Percentiles rank a stretch among this genome's conserved stretches.
phyloP scores from a whole-genome alignment of 768 basidiomycete species.

The Auricularia sp. region DNA sequence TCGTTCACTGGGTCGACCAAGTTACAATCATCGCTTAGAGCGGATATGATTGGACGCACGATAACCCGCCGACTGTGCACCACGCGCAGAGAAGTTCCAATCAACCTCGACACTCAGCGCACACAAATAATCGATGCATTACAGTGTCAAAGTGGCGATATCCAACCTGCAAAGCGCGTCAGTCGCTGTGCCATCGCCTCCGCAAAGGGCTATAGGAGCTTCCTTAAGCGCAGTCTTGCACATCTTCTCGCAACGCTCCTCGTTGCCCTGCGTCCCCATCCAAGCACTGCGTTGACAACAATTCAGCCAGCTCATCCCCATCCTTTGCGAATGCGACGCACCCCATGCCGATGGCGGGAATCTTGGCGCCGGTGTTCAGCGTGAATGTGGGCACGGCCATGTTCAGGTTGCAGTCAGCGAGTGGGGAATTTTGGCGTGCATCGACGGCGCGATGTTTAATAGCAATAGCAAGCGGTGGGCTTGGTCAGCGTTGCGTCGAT shows the following conservation, averaged over 20 bases:
- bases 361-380: conserved; percentile 6
- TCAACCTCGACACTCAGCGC: too few relatives aligned
- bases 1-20: conserved; percentile 37
- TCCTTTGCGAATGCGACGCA: background rate
- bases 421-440: too few relatives aligned
- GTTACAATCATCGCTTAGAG: background rate
- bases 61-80: background rate
- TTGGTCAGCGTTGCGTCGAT: too few relatives aligned
- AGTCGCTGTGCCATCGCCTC: background rate
- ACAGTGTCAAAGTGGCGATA: background rate
- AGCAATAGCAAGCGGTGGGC: too few relatives aligned
- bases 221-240: conserved; percentile 25
- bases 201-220: too few relatives aligned
- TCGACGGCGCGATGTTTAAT: too few relatives aligned
- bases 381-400: conserved; percentile 4
- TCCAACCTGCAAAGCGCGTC: background rate
- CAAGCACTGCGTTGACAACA: conserved; percentile 19
- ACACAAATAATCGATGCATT: background rate
- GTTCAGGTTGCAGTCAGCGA: too few relatives aligned
- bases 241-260: conserved; percentile 32
- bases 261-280: conserved; percentile 29
- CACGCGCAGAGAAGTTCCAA: background rate
- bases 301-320: background rate
- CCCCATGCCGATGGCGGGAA: conserved; percentile 8
- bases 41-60: background rate